Evolutionary conservation across 108 stramenopile species (phyloP).

Genomic region (Nitzschia palea): DNA sequence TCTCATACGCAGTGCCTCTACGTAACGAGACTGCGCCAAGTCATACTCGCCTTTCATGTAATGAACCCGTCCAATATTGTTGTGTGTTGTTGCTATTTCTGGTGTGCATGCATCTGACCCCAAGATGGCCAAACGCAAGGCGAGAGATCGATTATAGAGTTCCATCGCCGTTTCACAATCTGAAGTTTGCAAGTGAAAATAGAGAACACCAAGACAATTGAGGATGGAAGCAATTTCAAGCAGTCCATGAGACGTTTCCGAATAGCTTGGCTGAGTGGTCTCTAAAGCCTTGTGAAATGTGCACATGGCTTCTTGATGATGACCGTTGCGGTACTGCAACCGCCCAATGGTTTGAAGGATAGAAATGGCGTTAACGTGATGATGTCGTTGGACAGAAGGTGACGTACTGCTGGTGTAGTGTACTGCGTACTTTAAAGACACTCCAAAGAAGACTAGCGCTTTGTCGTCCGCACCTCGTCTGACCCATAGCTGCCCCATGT

Average conservation of each 20-base stretch:
- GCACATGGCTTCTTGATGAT: constrained; percentile 22
- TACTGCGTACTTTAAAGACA: constrained; percentile 14
- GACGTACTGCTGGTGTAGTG: no score
- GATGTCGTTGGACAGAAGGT: not conserved
- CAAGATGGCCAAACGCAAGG: constrained; percentile 41
- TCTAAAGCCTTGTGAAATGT: constrained; percentile 31
- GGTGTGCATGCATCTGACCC: constrained; percentile 10
- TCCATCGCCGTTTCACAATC: constrained; percentile 38
- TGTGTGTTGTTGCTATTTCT: constrained; percentile 47
- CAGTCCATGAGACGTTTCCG: constrained; percentile 17
- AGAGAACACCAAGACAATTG: constrained; percentile 49
- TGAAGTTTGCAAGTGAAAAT: constrained; percentile 41
- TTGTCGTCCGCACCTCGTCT: constrained; percentile 22
- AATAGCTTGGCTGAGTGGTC: constrained; percentile 5
- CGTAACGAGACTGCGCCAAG: constrained; percentile 41
- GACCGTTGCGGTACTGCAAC: constrained; percentile 37
- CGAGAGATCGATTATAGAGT: constrained; percentile 32
- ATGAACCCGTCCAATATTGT: constrained; percentile 67
- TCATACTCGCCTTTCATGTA: constrained; percentile 56
- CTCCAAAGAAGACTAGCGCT: constrained; percentile 26
- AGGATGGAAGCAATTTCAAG: constrained; percentile 23
- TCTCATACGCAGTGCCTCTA: constrained; percentile 45
- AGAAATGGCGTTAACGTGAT: constrained; percentile 11
- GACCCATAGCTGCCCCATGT: constrained; percentile 44
- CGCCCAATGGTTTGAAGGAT: constrained; percentile 54